Evolutionary conservation across 73 alveolate genomes (phyloP), one percentile per base, ranked within the genome.

Genomic region (Paramecium tetraurelia): DNA sequence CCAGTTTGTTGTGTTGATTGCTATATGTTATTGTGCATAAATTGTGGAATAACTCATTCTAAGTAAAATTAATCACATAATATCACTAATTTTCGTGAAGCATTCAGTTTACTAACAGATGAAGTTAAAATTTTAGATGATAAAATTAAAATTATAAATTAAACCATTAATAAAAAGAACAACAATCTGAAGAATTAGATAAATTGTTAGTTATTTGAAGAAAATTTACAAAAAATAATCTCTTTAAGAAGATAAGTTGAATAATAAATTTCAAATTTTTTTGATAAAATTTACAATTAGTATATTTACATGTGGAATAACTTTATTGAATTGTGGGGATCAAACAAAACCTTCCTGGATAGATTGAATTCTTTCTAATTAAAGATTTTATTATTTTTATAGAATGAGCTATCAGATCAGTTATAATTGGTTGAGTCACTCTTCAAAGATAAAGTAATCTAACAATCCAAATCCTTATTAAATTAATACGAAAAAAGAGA

Each of bases 1-100:
- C 36, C 59, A 72, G 86, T 72, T n/a, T 20, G 59, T 72, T 72
- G 86, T 35, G 33, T 72, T 16, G 86, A 72, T 72, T 72, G 86
- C 20, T 72, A 33, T 40, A 31, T 29, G 8, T 18, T 72, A 72
- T 43, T 72, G n/a, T 72, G 86, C 46, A 72, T 72, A 14, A 72
- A 40, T 33, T 72, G 86, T 38, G 86, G 86, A 72, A 36, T 72
- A 40, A 38, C 63, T 33, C 86, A 72, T 29, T 33, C 57, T 29
- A 72, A 72, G 38, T 35, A 72, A 43, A 20, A 72, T 72, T 43
- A 31, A 31, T 16, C 57, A 3, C 86, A 72, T 72, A 20, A 35
- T 2, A 38, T 72, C 16, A 36, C 59, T 12, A 43, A 72, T 14
- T 20, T 72, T 36, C 22, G 35, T 33, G 86, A 72, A 9, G 86